Evolutionary conservation across 768 basidiomycete species (phyloP).

Genomic region (Floccularia luteovirens): DNA sequence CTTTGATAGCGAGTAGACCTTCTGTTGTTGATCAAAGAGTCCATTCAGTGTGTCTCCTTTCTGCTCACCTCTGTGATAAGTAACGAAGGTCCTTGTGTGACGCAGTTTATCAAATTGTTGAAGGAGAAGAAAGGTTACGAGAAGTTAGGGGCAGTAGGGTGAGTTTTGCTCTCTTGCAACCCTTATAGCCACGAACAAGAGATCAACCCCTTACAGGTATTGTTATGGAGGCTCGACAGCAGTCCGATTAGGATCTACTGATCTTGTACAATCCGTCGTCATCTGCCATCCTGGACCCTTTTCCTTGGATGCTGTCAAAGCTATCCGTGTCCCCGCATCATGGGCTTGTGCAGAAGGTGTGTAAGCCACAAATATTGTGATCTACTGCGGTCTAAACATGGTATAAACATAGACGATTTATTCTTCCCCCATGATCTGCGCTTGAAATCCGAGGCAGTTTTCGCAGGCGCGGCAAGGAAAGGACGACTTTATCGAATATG

Average conservation of each 20-base stretch:
- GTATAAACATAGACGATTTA: constrained; percentile 24
- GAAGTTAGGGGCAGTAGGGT: constrained; percentile 34
- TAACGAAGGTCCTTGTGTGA: not conserved
- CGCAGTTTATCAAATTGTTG: constrained; percentile 25
- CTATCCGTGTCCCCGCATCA: constrained; percentile 19
- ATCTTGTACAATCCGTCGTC: constrained; percentile 27
- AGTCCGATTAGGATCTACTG: constrained; percentile 27
- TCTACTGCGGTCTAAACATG: not conserved
- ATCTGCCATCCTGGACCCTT: constrained; percentile 32
- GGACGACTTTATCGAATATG: constrained; percentile 30
- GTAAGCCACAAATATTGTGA: not conserved
- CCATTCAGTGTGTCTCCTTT: constrained; percentile 10
- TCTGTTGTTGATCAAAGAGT: constrained; percentile 20
- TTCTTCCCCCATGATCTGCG: constrained; percentile 22
- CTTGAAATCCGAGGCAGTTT: constrained; percentile 23
- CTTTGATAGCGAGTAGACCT: constrained; percentile 21
- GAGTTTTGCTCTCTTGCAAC: constrained; percentile 7
- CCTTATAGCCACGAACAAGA: no score
- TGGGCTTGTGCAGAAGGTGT: constrained; percentile 37
- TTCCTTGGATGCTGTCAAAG: constrained; percentile 22
- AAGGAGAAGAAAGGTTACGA: constrained; percentile 28
- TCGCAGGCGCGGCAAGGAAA: constrained; percentile 28
- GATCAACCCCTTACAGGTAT: constrained; percentile 30
- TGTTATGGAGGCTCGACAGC: constrained; percentile 33
- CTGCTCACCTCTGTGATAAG: not conserved